Evolutionary conservation across 1,284 basidiomycete genomes (phyloP), one percentile per base, ranked within the genome.

Genomic region (Cystobasidium sp.): DNA sequence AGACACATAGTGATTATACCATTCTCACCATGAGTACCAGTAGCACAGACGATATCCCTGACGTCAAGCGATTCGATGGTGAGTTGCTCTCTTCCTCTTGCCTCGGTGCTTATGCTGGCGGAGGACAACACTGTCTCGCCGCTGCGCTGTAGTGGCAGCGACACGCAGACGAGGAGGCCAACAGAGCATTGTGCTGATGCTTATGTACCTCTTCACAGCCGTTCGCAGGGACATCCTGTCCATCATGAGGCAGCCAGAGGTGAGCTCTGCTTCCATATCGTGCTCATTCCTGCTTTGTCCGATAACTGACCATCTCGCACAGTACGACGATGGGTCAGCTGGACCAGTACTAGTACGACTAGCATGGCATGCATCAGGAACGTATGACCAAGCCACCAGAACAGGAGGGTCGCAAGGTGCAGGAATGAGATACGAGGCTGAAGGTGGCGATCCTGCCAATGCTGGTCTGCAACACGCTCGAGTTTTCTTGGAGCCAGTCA

Each of bases 401-500:
- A 91, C 92, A 20, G 95, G 96, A 77, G 95, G 95, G 81, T 84
- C 83, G 85, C 95, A 96, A 86, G 93, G 92, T 79, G 94, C 94
- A 14, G 95, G 94, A 43, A 96, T 97, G 94, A 68, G 77, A 76
- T 97, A 95, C 84, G 87, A 89, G 78, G 89, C 91, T 47, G 94
- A 97, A 82, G 83, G 93, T 12, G 83, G 87, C 49, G 94, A 97
- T 82, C 89, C 87, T 58, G 95, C 94, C 70, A 98, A 98, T 84
- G 88, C 88, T 71, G 94, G 95, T 76, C 86, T 97, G 74, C 82
- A 90, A 77, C 82, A 93, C 74, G 95, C 94, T 22, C 91, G 96
- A 72, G 86, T 84, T 14, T 84, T 94, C 78, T 89, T 97, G 87
- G 91, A 97, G 82, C 88, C 90, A 75, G 84, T 98, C 82, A 95